Conservation (phyloP, 148 eudicot genomes). For the Polygonum aviculare region DNA sequence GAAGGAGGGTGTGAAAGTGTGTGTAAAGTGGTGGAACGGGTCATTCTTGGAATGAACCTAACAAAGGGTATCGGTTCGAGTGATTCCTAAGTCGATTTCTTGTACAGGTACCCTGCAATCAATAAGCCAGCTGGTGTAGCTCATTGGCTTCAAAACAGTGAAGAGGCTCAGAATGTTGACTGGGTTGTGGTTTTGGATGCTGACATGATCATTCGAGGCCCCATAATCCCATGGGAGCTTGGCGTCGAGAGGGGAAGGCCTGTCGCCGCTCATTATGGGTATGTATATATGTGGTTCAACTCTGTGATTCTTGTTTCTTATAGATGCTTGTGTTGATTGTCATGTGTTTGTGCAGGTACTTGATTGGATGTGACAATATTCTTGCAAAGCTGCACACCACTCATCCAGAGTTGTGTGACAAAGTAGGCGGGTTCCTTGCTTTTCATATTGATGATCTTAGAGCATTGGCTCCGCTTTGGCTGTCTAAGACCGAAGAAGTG, state of each 20-base stretch:
- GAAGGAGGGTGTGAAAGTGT: too few species aligned
- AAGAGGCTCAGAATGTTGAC: constrained; percentile 81
- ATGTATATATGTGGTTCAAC: constrained; percentile 7
- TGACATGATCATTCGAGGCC: constrained; percentile 87
- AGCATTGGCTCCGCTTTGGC: constrained; percentile 93
- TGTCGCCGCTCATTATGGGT: constrained; percentile 94
- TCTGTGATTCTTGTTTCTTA: neutral
- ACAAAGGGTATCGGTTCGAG: too few species aligned
- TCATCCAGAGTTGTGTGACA: constrained; percentile 86
- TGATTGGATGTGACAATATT: constrained; percentile 89
- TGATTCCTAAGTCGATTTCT: too few species aligned
- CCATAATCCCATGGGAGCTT: constrained; percentile 86
- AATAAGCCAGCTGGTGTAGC: constrained; percentile 91
- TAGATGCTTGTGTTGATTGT: neutral
- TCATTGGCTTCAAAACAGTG: constrained; percentile 81
- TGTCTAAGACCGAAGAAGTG: constrained; percentile 91
- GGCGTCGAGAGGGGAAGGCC: constrained; percentile 94
- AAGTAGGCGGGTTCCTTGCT: constrained; percentile 90
- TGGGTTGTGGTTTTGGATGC: constrained; percentile 97
- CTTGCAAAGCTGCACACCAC: constrained; percentile 85
- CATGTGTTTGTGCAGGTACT: constrained; percentile 41
- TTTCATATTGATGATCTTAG: constrained; percentile 93
- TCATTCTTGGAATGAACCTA: too few species aligned
- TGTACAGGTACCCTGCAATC: constrained; percentile 82
- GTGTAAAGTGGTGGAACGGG: too few species aligned